These are phyloP conservation scores for Aspergillus haitiensis DNA, from an alignment of 495 filamentous ascomycete genomes.

Conservation along the genomic window DNA sequence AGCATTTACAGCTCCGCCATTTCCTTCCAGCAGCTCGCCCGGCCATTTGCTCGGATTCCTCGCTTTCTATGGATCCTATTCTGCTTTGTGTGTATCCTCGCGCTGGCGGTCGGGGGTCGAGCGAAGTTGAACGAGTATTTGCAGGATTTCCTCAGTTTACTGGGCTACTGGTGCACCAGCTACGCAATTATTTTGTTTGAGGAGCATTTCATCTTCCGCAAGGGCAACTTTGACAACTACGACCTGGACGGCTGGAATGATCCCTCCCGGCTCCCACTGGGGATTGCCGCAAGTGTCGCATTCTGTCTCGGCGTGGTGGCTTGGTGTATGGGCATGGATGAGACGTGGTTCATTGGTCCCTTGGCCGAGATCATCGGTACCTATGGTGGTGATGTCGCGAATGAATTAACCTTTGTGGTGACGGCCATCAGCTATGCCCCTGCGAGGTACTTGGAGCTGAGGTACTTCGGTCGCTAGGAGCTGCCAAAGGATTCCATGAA, in stretches of 20 bases:
- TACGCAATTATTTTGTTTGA: slow-evolving; percentile 53
- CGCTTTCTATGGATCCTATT: slow-evolving; percentile 8
- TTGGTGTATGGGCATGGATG: slow-evolving; percentile 13
- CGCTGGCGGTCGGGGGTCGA: slow-evolving; percentile 1
- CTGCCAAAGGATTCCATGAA: too few species aligned
- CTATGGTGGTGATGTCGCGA: slow-evolving; percentile 56
- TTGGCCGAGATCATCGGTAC: slow-evolving; percentile 49
- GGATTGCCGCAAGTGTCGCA: neutral
- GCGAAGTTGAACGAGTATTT: slow-evolving; percentile 8
- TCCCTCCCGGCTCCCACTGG: slow-evolving; percentile 9
- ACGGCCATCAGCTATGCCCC: slow-evolving; percentile 44
- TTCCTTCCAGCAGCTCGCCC: slow-evolving; percentile 12
- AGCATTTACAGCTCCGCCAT: slow-evolving; percentile 15
- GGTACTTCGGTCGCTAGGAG: slow-evolving; percentile 5
- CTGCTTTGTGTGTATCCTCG: slow-evolving; percentile 11
- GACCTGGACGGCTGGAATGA: slow-evolving; percentile 15
- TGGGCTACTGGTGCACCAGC: slow-evolving; percentile 56
- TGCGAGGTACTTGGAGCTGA: slow-evolving; percentile 40
- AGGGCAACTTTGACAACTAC: slow-evolving; percentile 14
- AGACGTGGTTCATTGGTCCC: slow-evolving; percentile 40
- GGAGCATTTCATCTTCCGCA: slow-evolving; percentile 58
- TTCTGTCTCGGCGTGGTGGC: slow-evolving; percentile 4
- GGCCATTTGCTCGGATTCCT: slow-evolving; percentile 6
- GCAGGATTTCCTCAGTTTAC: slow-evolving; percentile 51
- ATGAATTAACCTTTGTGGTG: slow-evolving; percentile 53